phyloP scores from a whole-genome alignment of 331 rosid genomes.

The Dryas integrifolia region DNA sequence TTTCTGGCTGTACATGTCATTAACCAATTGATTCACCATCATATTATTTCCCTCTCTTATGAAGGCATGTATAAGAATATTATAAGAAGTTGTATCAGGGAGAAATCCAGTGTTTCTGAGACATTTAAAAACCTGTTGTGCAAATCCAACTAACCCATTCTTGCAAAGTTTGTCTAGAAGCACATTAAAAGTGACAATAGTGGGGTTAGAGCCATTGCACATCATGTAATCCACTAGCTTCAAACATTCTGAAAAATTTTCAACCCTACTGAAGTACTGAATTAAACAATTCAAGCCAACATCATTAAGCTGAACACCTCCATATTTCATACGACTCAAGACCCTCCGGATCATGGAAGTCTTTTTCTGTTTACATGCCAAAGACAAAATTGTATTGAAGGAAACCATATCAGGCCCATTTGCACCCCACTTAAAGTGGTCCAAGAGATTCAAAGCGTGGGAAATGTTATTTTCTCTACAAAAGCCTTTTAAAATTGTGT shows the following conservation, averaged over 20 bases:
- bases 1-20: slow-evolving; percentile 31
- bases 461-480: slow-evolving; percentile 30
- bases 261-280: slow-evolving; percentile 35
- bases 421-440: slow-evolving; percentile 34
- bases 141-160: slow-evolving; percentile 29
- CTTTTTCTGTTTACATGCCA: slow-evolving; percentile 39
- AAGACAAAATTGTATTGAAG: slow-evolving; percentile 39
- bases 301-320: slow-evolving; percentile 33
- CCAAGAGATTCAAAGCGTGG: slow-evolving; percentile 38
- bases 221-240: slow-evolving; percentile 36
- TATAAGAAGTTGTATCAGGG: slow-evolving; percentile 26
- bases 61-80: slow-evolving; percentile 40
- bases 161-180: slow-evolving; percentile 38
- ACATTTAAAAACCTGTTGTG: slow-evolving; percentile 26
- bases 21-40: slow-evolving; percentile 20
- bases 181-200: slow-evolving; percentile 31
- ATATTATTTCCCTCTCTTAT: slow-evolving; percentile 17
- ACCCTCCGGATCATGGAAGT: slow-evolving; percentile 27
- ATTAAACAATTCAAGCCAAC: slow-evolving; percentile 38
- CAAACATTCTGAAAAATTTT: slow-evolving; percentile 35
- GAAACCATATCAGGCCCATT: slow-evolving; percentile 44
- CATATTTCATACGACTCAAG: slow-evolving; percentile 35
- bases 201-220: slow-evolving; percentile 24
- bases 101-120: slow-evolving; percentile 18
- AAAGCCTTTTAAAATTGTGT: slow-evolving; percentile 44